Evolutionary conservation across 805 yeast species (phyloP), one percentile per base, ranked within the genome.

Genomic region (Candida vaughaniae): DNA sequence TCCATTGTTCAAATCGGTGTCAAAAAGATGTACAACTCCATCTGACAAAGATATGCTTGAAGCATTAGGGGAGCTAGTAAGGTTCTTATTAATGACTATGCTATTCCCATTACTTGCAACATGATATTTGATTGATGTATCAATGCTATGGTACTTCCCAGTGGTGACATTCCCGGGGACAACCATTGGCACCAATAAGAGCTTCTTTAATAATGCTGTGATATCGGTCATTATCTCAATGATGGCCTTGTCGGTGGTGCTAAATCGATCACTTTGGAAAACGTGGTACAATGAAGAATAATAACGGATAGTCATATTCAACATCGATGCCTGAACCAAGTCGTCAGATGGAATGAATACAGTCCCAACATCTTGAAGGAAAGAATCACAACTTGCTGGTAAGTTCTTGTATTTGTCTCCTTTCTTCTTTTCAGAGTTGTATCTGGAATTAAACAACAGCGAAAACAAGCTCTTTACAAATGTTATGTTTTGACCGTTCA

Each of bases 11-110:
- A 47, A 22, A 11, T 22, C 20, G 2, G 20, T 6, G 16, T 52
- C 57, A 36, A 68, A 58, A 1, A 62, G 31, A 41, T 68, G 71
- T 1, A 68, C 33, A 0, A 61, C 51, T 5, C 69, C 71, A 47
- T 68, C 60, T 2, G 66, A 47, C 2, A 55, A 32, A 4, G 55
- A 53, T 15, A 52, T 18, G 7, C 45, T 43, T 6, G 57, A 42
- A 4, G 33, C 38, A 14, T 51, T 42, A 12, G 22, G 20, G 2
- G 31, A 19, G 16, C 53, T 51, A 2, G 34, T 14, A 2, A 62
- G 32, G 11, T 45, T 38, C 7, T 35, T 38, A 33, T 63, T 59
- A 12, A 65, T 14, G 0, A 42, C 11, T 16, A 64, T 22, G 2
- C 31, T 31, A n/a, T 41, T 49, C 16, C 18, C 16, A 8, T 33